These are phyloP conservation scores for Crassisporium funariophilum DNA, from an alignment of 768 basidiomycete species.

Conservation along the genomic window DNA sequence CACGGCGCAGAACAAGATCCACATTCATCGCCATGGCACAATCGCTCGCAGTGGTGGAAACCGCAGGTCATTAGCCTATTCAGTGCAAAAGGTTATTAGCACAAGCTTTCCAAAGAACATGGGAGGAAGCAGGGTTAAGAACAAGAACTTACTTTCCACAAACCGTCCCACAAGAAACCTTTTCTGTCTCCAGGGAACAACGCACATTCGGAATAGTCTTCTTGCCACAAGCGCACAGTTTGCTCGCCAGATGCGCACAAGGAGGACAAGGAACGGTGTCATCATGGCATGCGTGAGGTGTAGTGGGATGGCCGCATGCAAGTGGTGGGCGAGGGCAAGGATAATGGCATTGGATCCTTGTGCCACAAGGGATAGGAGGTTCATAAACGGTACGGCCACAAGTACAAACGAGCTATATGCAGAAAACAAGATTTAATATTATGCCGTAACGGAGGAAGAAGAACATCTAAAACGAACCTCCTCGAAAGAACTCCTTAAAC, in stretches of 20 bases:
- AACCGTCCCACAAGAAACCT: constrained; percentile 79
- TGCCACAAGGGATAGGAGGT: constrained; percentile 90
- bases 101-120: constrained; percentile 1
- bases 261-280: constrained; percentile 74
- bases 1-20: constrained; percentile 77
- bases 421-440: constrained; percentile 4
- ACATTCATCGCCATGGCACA: constrained; percentile 84
- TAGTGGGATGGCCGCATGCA: constrained; percentile 80
- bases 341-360: constrained; percentile 72
- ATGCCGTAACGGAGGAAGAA: constrained; percentile 1
- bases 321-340: constrained; percentile 74
- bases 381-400: constrained; percentile 88
- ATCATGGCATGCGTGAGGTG: constrained; percentile 84
- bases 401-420: constrained; percentile 66
- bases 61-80: constrained; percentile 75
- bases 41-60: constrained; percentile 82
- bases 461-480: constrained; percentile 58
- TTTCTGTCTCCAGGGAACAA: constrained; percentile 77
- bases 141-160: constrained; percentile 68
- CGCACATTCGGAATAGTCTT: constrained; percentile 74
- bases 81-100: not conserved
- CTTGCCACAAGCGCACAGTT: constrained; percentile 90
- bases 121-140: not conserved
- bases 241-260: constrained; percentile 79
- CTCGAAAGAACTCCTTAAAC: constrained; percentile 88